Conservation (phyloP, 495 filamentous ascomycete genomes). For the Friedmanniomyces endolithicus region DNA sequence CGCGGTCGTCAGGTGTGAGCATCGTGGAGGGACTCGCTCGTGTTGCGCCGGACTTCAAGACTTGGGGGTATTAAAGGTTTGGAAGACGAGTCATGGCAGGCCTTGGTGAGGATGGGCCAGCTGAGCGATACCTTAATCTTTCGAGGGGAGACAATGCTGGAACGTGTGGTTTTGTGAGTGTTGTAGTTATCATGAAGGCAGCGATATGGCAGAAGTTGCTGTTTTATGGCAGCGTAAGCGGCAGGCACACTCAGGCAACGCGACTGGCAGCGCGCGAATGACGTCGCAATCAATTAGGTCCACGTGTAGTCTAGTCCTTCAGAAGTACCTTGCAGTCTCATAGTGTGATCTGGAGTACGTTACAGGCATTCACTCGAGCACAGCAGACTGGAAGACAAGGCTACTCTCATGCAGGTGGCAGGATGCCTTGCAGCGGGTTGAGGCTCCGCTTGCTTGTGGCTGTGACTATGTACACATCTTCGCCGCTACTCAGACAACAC, state of each 20-base stretch:
- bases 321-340: too few relatives aligned
- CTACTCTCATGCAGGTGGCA: too few relatives aligned
- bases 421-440: not conserved
- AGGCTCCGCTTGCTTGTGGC: not conserved
- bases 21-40: constrained; percentile 6
- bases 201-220: not conserved
- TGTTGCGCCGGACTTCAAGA: not conserved
- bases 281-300: not conserved
- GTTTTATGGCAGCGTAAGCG: not conserved
- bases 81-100: not conserved
- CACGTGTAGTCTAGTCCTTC: too few relatives aligned
- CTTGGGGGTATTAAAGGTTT: not conserved
- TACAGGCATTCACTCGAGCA: too few relatives aligned
- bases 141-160: too few relatives aligned
- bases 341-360: too few relatives aligned
- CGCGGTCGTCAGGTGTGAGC: constrained; percentile 60
- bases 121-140: too few relatives aligned
- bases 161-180: too few relatives aligned
- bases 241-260: not conserved
- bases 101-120: too few relatives aligned
- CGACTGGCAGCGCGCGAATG: not conserved
- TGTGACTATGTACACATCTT: constrained; percentile 1
- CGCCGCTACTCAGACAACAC: not conserved
- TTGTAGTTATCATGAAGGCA: too few relatives aligned
- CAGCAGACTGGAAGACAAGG: too few relatives aligned